Percentiles rank a stretch among this genome's conserved stretches.
Conservation (phyloP, 2,329 filamentous ascomycete genomes). For the Monosporascus sp. region DNA sequence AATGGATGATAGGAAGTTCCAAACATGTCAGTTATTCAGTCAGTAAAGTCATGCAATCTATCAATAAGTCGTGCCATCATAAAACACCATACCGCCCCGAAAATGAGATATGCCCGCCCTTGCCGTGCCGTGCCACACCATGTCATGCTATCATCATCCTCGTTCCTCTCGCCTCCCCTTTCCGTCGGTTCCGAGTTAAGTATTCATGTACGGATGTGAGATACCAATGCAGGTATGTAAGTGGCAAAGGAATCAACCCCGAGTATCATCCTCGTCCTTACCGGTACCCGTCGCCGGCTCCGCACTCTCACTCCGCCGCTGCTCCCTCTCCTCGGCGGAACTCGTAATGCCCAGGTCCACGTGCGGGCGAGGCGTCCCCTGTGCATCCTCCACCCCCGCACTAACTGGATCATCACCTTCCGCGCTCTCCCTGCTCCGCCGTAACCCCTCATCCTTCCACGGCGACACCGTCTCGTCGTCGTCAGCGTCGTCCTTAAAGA, state of each 20-base stretch:
- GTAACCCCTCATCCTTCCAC: conserved; percentile 17
- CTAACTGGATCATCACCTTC: conserved; percentile 2
- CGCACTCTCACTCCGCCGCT: conserved; percentile 2
- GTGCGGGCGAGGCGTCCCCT: neutral
- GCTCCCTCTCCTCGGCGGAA: conserved; percentile 9
- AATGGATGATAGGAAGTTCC: no score
- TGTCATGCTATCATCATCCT: neutral
- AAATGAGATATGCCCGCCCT: no score
- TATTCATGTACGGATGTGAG: neutral
- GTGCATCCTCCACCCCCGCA: conserved; percentile 1
- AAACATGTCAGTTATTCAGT: no score
- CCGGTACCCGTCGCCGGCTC: neutral
- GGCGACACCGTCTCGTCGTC: conserved; percentile 12
- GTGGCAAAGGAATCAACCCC: neutral
- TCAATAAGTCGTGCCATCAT: no score
- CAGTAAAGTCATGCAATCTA: no score
- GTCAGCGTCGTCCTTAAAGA: neutral
- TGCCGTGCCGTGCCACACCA: neutral
- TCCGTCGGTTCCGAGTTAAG: neutral
- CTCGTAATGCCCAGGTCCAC: conserved; percentile 2
- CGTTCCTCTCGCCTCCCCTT: neutral
- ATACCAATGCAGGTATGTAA: neutral
- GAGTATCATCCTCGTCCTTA: neutral
- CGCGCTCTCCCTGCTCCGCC: conserved; percentile 6
- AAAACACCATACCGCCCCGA: no score